Evolutionary conservation across 169 alveolate genomes (phyloP).

Genomic region (Neospora caninum): DNA sequence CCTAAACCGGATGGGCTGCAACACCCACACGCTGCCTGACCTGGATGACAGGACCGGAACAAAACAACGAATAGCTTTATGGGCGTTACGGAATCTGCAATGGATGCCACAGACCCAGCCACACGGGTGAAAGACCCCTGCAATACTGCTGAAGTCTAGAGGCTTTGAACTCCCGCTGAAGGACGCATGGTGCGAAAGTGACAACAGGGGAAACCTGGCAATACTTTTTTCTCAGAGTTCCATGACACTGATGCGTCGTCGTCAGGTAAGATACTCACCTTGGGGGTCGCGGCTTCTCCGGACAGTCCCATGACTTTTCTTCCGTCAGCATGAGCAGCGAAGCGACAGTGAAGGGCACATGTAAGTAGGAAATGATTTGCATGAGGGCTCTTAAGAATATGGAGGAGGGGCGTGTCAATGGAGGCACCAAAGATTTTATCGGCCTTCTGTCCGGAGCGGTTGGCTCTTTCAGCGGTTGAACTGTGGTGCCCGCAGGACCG

Average conservation of each 20-base stretch:
- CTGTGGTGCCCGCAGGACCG: background rate
- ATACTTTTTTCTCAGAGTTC: too few species aligned
- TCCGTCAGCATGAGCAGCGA: conserved; percentile 15
- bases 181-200: background rate
- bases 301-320: conserved; percentile 24
- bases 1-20: conserved; percentile 27
- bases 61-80: too few species aligned
- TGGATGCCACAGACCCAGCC: background rate
- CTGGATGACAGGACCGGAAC: background rate
- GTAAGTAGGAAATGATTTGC: conserved; percentile 13
- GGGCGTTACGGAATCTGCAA: too few species aligned
- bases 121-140: background rate
- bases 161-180: background rate
- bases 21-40: conserved; percentile 9
- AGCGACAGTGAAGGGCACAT: background rate
- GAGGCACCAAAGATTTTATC: conserved; percentile 19
- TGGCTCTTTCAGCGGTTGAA: background rate
- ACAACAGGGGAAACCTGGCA: too few species aligned
- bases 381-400: background rate
- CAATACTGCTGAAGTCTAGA: background rate
- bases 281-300: background rate
- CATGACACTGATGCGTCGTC: too few species aligned
- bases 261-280: background rate
- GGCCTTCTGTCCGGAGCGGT: background rate
- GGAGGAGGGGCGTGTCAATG: background rate